Base-by-base conservation (phyloP, 202 grass and related monocot genomes). In the Dendrocalamus latiflorus region DNA sequence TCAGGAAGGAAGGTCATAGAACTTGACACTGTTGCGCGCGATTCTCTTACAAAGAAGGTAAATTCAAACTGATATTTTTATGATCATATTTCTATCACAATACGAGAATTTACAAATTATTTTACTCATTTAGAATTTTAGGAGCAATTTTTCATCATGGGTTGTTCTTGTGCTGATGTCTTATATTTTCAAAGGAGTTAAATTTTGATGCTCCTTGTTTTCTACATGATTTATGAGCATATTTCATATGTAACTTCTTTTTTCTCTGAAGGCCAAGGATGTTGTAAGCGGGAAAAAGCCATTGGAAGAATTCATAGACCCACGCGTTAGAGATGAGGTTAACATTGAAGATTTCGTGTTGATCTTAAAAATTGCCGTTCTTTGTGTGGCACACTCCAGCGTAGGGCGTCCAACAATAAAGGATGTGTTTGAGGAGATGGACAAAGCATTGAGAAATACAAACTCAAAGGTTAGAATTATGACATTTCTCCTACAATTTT, bases 1-100 rank as follows among this genome's bases (percentile, higher is more conserved):
- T 91, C 92, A 38, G 92, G 89, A 53, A 85, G 83, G 38, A 93
- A 93, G 67, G 88, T 93, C 83, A 93, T 93, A 61, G 91, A 93
- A 47, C 76, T 93, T 5, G 79, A 93, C 37, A 91, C 72, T 42
- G 70, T 77, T 37, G 91, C 86, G 2, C 83, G 83, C 0, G 91
- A 93, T 78, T 86, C 91, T 60, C 88, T 91, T 17, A 91, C 86
- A 0, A 91, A 88, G 72, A 88, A 88, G 91, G 91, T 93, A 86
- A 7, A 3, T 21, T 48, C 37, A 16, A 17, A 8, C 18, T 4
- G 13, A 30, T 10, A 9, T 65, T 74, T n/a, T 30, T 7, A n/a
- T 20, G 12, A 17, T 4, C 9, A 50, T 58, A 67, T 55, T 3
- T 33, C 43, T 22, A 6, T 1, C 3, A 1, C 61, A 54, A 16